Percentiles rank a stretch among this genome's conserved stretches.
These are phyloP conservation scores for Pisolithus tinctorius DNA, from an alignment of 768 basidiomycete species.

Conservation along the genomic window DNA sequence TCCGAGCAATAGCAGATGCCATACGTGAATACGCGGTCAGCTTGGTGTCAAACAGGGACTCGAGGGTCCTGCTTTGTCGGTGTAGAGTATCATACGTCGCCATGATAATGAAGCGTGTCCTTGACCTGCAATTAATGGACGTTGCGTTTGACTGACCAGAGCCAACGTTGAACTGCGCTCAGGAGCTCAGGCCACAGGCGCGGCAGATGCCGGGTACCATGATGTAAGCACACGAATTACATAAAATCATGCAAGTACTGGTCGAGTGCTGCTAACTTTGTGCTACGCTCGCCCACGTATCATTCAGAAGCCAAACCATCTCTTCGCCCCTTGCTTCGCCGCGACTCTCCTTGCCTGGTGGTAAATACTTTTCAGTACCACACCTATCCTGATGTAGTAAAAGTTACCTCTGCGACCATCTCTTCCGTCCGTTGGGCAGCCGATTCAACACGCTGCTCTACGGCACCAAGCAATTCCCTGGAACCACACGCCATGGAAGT, in stretches of 20 bases:
- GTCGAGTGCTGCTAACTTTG: no score
- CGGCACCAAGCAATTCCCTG: conserved; percentile 56
- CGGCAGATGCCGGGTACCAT: no score
- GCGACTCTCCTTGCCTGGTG: conserved; percentile 57
- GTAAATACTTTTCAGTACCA: not conserved
- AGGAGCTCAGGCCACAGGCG: no score
- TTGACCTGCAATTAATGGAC: conserved; percentile 11
- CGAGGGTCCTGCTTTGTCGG: conserved; percentile 87
- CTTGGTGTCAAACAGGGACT: conserved; percentile 88
- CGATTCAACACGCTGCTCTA: conserved; percentile 57
- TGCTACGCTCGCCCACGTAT: not conserved
- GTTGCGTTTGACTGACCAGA: no score
- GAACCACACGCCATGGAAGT: not conserved
- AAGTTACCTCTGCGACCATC: conserved; percentile 55
- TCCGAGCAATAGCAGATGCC: conserved; percentile 55
- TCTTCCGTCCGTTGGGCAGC: conserved; percentile 60
- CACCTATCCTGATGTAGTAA: not conserved
- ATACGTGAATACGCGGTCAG: conserved; percentile 87
- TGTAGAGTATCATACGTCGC: conserved; percentile 84
- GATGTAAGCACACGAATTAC: no score
- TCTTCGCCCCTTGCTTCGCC: conserved; percentile 54
- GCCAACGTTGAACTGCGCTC: no score
- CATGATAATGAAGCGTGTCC: conserved; percentile 34
- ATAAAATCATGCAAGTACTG: no score
- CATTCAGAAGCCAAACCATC: conserved; percentile 54